Conservation (phyloP, 148 eudicot genomes). For the Amaranthus hypochondriacus region DNA sequence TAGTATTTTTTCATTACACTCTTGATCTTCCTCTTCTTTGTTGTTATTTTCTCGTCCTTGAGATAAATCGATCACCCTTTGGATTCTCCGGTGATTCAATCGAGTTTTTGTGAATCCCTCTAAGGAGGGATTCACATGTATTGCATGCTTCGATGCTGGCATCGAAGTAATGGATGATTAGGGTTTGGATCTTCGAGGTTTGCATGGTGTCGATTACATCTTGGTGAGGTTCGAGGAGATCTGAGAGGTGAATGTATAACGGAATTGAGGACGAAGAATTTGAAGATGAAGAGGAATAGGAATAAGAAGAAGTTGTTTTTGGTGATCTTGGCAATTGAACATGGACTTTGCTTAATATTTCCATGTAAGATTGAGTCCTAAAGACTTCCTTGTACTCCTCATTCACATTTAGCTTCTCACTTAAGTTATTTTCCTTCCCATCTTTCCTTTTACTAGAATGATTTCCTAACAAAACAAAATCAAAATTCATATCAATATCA, state of each 20-base stretch:
- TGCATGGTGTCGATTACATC: constrained; percentile 34
- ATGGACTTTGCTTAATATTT: constrained; percentile 39
- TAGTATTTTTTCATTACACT: constrained; percentile 17
- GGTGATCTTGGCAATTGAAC: constrained; percentile 20
- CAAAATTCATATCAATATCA: neutral
- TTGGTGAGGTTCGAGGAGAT: constrained; percentile 49
- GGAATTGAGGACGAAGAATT: constrained; percentile 11
- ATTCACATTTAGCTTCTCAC: constrained; percentile 30
- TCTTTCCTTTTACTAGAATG: constrained; percentile 16
- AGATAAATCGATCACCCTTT: constrained; percentile 30
- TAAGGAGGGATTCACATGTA: constrained; percentile 49
- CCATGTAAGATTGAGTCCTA: constrained; percentile 36
- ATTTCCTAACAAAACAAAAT: constrained; percentile 24
- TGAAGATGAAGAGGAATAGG: neutral
- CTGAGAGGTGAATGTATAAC: constrained; percentile 19
- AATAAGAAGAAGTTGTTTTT: neutral
- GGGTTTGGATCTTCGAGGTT: constrained; percentile 33
- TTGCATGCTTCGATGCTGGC: constrained; percentile 51
- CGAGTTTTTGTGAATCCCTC: constrained; percentile 50
- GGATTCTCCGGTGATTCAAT: constrained; percentile 33
- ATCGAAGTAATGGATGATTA: constrained; percentile 54
- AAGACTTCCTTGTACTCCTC: constrained; percentile 46
- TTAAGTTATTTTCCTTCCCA: constrained; percentile 14
- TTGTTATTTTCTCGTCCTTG: neutral
- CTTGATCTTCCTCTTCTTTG: neutral